Percentiles rank a stretch among this genome's conserved stretches.
Evolutionary conservation across 352 stramenopile species (phyloP).

Genomic region (Phytophthora capsici): DNA sequence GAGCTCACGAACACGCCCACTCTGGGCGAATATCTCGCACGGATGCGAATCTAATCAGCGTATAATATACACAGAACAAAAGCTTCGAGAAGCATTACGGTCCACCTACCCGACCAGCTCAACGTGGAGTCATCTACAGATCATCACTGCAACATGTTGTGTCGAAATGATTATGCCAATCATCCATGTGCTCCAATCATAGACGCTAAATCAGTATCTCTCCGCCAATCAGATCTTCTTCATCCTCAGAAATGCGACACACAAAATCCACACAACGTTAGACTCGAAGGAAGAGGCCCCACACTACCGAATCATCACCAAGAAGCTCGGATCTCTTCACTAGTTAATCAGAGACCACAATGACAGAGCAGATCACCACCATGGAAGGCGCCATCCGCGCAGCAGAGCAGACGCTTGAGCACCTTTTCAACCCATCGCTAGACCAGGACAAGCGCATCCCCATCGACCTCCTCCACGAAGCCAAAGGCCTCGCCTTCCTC

Average conservation of each 20-base stretch:
- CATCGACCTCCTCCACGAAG: conserved; percentile 89
- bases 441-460: conserved; percentile 91
- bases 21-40: conserved; percentile 66
- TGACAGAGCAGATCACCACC: conserved; percentile 87
- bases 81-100: background rate
- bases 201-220: background rate
- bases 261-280: conserved; percentile 21
- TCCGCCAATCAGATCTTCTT: conserved; percentile 7
- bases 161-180: conserved; percentile 20
- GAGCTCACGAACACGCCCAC: conserved; percentile 75
- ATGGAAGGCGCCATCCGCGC: conserved; percentile 92
- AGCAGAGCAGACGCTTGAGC: conserved; percentile 90
- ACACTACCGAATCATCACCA: conserved; percentile 16
- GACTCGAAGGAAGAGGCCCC: background rate
- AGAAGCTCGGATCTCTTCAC: conserved; percentile 12
- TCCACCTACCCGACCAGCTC: background rate
- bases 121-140: conserved; percentile 8
- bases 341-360: background rate
- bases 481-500: conserved; percentile 92
- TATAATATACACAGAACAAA: conserved; percentile 32
- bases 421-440: conserved; percentile 90
- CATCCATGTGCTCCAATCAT: background rate
- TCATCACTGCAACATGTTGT: conserved; percentile 12
- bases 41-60: conserved; percentile 61
- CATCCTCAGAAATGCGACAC: conserved; percentile 25